phyloP scores from a whole-genome alignment of 1,284 basidiomycete genomes.

The Apiotrichum veenhuisii region DNA sequence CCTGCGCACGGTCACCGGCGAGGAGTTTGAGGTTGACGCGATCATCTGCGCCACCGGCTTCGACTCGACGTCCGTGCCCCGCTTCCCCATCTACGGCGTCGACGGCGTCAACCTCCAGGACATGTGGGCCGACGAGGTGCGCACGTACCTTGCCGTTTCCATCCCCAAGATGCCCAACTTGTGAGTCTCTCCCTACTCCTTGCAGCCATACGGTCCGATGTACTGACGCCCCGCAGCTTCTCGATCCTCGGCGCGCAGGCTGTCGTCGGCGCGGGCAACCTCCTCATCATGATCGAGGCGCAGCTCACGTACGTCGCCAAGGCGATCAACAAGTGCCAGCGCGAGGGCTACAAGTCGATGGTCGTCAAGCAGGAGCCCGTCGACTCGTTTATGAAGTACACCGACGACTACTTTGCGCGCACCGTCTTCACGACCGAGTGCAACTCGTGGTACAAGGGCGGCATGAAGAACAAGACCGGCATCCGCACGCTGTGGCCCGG shows the following conservation, averaged over 20 bases:
- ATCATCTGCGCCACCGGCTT: constrained; percentile 37
- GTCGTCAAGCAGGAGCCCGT: constrained; percentile 27
- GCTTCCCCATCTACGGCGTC: constrained; percentile 27
- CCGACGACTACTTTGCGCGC: constrained; percentile 27
- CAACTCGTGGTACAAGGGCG: constrained; percentile 29
- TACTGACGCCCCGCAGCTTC: constrained; percentile 7
- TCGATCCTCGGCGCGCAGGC: constrained; percentile 12
- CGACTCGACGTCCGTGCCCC: constrained; percentile 31
- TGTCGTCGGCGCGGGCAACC: constrained; percentile 9
- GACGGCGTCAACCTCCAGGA: constrained; percentile 37
- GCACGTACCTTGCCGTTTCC: constrained; percentile 32
- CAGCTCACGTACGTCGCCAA: constrained; percentile 20
- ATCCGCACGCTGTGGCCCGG: constrained; percentile 26
- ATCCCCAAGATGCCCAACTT: constrained; percentile 38
- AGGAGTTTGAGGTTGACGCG: constrained; percentile 30
- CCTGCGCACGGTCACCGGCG: constrained; percentile 17
- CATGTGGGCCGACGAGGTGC: constrained; percentile 24
- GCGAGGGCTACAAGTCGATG: constrained; percentile 21
- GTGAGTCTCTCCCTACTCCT: not conserved
- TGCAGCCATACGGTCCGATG: not conserved
- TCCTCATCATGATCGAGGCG: constrained; percentile 22
- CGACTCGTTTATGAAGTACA: constrained; percentile 34
- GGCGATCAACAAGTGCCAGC: constrained; percentile 12
- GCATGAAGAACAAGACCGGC: constrained; percentile 2
- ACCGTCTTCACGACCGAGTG: constrained; percentile 31